Base-by-base conservation (phyloP, 2,329 filamentous ascomycete genomes). In the Diaporthe citri region DNA sequence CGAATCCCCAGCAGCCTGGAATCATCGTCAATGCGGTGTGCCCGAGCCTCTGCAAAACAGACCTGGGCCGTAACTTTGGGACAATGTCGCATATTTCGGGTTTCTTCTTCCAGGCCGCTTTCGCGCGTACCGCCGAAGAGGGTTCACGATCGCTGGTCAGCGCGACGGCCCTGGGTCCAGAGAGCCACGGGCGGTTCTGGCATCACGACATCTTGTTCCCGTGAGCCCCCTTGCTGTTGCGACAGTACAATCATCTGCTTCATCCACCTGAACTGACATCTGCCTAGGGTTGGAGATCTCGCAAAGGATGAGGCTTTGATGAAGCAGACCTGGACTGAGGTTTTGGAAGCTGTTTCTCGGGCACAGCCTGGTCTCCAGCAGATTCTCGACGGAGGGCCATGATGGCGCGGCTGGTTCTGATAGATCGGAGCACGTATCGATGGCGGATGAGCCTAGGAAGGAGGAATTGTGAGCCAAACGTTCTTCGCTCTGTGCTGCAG, bases 121-220 rank as follows among this genome's bases (percentile, higher is more conserved):
- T 72, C 22, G 59, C 57, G 46, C 66, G 69, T 12, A 75, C 73
- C 12, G 59, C 73, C 3, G 73, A 74, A 17, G 39, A 74, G 25
- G 72, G 72, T 13, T 25, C 72, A 5, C 51, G 72, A 12, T 64
- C 55, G 10, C 56, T 71, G 12, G 72, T 74, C 13, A 71, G 72
- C 25, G 72, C 51, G 10, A 71, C 56, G 7, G 55, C 66, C 3
- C 41, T 74, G 12, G 72, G 72, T 4, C 55, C 72, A 2, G 64
- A 74, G 22, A 67, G 62, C 60, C 64, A 71, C 36, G 72, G 72
- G 31, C 34, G 31, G 17, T 52, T 74, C 39, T 71, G 72, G 72
- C 43, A 55, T 46, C 48, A 74, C n/a, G 72, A 67, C 20, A 41
- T 56, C 39, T n/a, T 64, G 57, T 34, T 4, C 28, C 71, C 71